Base-by-base conservation (phyloP, 2,329 filamentous ascomycete species). In the Alternaria postmessia region DNA sequence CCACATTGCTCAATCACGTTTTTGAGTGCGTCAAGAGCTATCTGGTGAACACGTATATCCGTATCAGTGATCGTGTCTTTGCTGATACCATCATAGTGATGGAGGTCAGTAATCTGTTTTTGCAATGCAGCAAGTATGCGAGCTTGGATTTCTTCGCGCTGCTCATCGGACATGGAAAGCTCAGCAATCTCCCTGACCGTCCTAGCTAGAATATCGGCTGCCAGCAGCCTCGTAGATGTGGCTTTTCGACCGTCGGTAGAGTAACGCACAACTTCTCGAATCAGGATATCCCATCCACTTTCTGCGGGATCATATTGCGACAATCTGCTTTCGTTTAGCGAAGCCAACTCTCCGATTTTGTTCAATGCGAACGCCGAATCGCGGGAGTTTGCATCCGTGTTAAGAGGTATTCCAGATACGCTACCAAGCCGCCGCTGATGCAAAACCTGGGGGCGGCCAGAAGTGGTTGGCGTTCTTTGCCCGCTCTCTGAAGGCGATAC, bases 1-100 rank as follows among this genome's bases (percentile, higher is more conserved):
- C 94, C 95, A 68, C 91, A 94, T 63, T 93, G 90, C 72, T 98
- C 94, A 2, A 99, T 84, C 20, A 97, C 87, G 56, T 85, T 89
- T 75, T 93, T 93, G 7, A 97, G 81, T 0, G 91, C 90, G 65
- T 96, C 92, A 2, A 97, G 84, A 24, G 92, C 84, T 54, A 91
- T 88, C 64, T 89, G 89, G 74, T 97, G 93, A 16, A 96, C 91
- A 56, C 95, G 91, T 18, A 92, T 81, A 66, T 95, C 90, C 0
- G 88, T 88, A 0, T 87, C 80, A 54, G 88, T 86, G 11, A 83
- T 85, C 3, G 86, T 82, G 0, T 90, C 85, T 2, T 84, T 80
- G 3, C 85, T 81, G 30, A 86, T 81, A 9, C 81, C 79, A 24
- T 81, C 79, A n/a, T 62, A 46, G 39, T 47, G 58, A 62, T 89